Base-by-base conservation (phyloP, 768 basidiomycete genomes). In the Lactarius trivialis region DNA sequence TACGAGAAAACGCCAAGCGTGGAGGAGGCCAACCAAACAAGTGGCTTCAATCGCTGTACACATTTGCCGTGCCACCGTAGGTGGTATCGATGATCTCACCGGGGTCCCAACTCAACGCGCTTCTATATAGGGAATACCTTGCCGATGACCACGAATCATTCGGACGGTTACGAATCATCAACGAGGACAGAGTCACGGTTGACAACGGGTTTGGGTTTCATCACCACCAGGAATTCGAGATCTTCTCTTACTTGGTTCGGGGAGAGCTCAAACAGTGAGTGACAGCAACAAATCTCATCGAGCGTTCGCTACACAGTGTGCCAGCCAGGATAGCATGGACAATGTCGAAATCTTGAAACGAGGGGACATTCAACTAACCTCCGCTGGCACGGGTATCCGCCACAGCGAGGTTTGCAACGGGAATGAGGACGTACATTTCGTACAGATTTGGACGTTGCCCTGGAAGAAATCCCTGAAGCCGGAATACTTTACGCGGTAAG, bases 291-390 rank as follows among this genome's bases (percentile, higher is more conserved):
- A 33, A 24, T 21, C 55, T 17, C 24, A 6, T 15, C 26, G 21
- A 33, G 36, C 52, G 7, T 45, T 50, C 32, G 28, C 4, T 5
- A 37, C 6, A 37, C 52, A 17, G 61, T 37, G 30, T 60, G 59
- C 11, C 61, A 92, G 93, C 76, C 82, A 88, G 73, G 96, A 98
- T 74, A 91, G 87, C 6, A 91, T 97, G 88, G 87, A 88, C 41
- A 96, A 96, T 75, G 81, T 82, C 58, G 96, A 98, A 72, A 79
- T 94, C 61, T 82, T 98, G 71, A 85, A 86, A 71, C 85, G 93
- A 17, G 96, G 96, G 1, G 89, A 93, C 68, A 68, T 98, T 34
- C 95, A 98, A 73, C 83, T 97, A 76, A 94, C 94, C 2, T 92
- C 89, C 1, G 85, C 95, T 0, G 95, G 95, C 11, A 94, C 88